Base-by-base conservation (phyloP, 2,329 filamentous ascomycete species). In the Myriosclerotinia duriaeana region DNA sequence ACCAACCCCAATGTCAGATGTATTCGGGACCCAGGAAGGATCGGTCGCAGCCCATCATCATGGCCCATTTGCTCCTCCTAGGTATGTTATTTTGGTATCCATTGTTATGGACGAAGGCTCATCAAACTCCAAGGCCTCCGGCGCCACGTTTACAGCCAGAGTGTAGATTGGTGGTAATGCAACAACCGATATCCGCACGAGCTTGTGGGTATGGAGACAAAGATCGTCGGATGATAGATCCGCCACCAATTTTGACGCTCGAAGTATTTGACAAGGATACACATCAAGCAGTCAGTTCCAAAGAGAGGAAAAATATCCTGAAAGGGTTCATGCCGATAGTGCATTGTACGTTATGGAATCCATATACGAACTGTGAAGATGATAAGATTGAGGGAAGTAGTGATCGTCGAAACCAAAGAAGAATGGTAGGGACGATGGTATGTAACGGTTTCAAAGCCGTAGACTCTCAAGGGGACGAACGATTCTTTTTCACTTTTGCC, bases 401-500 rank as follows among this genome's bases (percentile, higher is more conserved):
- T 5, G 89, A 92, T 72, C 87, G 87, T 72, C 84, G 88, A 54
- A 87, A 89, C 67, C 91, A 91, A 69, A 85, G 90, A 55, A 84
- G 90, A 36, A 80, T 95, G 52, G 94, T 94, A 89, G 91, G 91
- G 22, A 90, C 90, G 9, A 79, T 92, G 9, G 90, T 93, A 4
- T 87, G 89, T 8, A 91, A 89, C 0, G 89, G 91, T 0, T 93
- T 92, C 71, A 86, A 91, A 7, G 91, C 90, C 9, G 83, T 85
- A 64, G 91, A 95, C 75, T 90, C 94, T 73, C 82, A 87, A 64
- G 86, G 87, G 64, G 78, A 85, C 30, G 89, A 92, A 69, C 91
- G 91, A 1, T 92, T 89, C 74, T 95, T 94, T 80, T 95, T 94
- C 77, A 92, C 90, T 76, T 95, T 95, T 75, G 89, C 90, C 0